Conservation (phyloP, 257 asterid genomes). For the Solanum etuberosum region DNA sequence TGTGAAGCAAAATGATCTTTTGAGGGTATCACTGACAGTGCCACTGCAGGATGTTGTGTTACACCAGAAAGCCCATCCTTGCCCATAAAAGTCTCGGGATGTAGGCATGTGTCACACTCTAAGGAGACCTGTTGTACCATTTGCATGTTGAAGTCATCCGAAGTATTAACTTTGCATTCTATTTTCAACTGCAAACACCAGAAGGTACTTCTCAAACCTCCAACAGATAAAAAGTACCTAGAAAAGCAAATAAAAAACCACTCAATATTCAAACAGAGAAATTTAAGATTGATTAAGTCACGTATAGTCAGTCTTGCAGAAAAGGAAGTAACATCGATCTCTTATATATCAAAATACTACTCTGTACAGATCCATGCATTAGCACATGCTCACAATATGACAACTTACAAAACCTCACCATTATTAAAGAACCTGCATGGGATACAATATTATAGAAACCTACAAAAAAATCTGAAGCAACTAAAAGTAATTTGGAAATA, state of each 20-base stretch:
- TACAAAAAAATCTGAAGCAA: neutral
- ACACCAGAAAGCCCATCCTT: slow-evolving; percentile 40
- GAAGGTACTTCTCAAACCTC: neutral
- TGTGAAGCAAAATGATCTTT: slow-evolving; percentile 39
- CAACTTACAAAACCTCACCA: neutral
- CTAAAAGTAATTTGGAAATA: neutral
- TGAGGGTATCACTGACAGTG: slow-evolving; percentile 19
- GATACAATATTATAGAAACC: neutral
- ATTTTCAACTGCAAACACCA: neutral
- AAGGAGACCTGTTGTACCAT: slow-evolving; percentile 58
- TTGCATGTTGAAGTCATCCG: slow-evolving; percentile 20
- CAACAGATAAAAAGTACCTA: neutral
- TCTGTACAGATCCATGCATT: neutral
- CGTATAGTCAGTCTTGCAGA: neutral
- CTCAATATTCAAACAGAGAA: neutral
- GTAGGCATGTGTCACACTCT: slow-evolving; percentile 31
- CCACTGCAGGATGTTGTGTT: neutral
- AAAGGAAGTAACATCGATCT: neutral
- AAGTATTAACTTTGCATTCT: neutral
- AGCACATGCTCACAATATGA: neutral
- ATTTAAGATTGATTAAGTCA: neutral
- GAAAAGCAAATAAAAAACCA: neutral
- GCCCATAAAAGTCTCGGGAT: slow-evolving; percentile 30
- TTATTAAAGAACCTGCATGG: neutral
- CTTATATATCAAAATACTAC: neutral